Evolutionary conservation across 257 asterid species (phyloP).

Genomic region (Forsythia viridissima): DNA sequence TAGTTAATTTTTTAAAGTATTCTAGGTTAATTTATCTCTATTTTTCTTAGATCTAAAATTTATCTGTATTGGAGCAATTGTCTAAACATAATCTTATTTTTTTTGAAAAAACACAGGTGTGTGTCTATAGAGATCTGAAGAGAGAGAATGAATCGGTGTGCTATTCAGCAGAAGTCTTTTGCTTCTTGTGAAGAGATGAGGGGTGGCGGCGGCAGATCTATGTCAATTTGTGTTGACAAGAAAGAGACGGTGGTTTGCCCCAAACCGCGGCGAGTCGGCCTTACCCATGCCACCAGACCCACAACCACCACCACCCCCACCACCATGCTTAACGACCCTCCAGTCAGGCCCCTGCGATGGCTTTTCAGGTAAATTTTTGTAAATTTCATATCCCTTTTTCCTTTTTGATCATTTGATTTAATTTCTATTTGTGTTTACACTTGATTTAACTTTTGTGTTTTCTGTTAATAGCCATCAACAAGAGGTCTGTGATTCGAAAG

Average conservation of each 20-base stretch:
- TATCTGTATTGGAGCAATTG: not conserved
- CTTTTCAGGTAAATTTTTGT: slow-evolving; percentile 57
- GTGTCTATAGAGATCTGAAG: not conserved
- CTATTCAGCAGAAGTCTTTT: slow-evolving; percentile 34
- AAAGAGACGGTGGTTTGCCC: slow-evolving; percentile 45
- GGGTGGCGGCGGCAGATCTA: slow-evolving; percentile 12
- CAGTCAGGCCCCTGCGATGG: slow-evolving; percentile 61
- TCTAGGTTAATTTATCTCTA: not conserved
- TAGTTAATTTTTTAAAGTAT: not conserved
- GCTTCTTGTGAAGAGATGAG: slow-evolving; percentile 38
- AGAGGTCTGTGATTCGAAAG: slow-evolving; percentile 72
- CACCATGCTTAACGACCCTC: slow-evolving; percentile 43
- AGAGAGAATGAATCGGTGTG: slow-evolving; percentile 34
- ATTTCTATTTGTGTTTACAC: not conserved
- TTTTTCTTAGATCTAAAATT: slow-evolving; percentile 20
- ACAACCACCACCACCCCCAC: not conserved
- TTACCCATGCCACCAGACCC: slow-evolving; percentile 28
- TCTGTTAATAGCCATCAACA: slow-evolving; percentile 59
- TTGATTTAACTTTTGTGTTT: not conserved
- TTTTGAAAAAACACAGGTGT: not conserved
- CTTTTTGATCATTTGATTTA: not conserved
- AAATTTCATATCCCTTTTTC: not conserved
- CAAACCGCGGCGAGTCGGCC: slow-evolving; percentile 55
- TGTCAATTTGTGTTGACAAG: slow-evolving; percentile 29
- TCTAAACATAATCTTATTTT: not conserved